Base-by-base conservation (phyloP, 768 basidiomycete species). In the Strobilomyces confusus region DNA sequence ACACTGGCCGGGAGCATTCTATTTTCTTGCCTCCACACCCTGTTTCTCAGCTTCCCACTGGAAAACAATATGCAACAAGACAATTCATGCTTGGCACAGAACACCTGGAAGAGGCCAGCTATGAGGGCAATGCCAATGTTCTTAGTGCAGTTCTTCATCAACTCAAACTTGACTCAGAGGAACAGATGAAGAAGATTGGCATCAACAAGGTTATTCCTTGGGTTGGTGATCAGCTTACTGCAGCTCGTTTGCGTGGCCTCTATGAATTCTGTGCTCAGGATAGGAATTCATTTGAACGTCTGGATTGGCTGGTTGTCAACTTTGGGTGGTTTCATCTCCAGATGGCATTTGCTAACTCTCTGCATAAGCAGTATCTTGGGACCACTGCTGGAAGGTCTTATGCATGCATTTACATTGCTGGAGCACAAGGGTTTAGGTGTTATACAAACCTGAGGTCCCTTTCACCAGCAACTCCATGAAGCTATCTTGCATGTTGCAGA, bases 301-400 rank as follows among this genome's bases (percentile, higher is more conserved):
- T 77, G 0, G 72, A 77, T 43, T 76, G 62, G 56, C 51, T 72
- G 5, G 40, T 72, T 1, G 45, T 60, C 1, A 48, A 62, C 0
- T 72, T 73, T 41, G 72, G 77, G 0, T 79, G 74, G 75, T 67
- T 79, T 15, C 76, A 79, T 50, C 53, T 69, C 0, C 37, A 58
- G 25, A 76, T 79, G 68, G 74, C 74, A 5, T 68, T 68, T 47
- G 73, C 66, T 4, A 69, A 71, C 40, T 74, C 75, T 0, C 43
- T 78, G 0, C 72, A 77, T 51, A 69, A 71, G 40, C 76, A 78
- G 49, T 77, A 75, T 17, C 49, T 50, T 5, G 49, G 49, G 7
- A 42, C 32, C 7, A 50, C 33, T 25, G 32, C 49, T 0, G 17
- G 49, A 7, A 5, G 41, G 41, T 20, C 49, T 50, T 34, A 42